These are phyloP conservation scores for Fistulinella cinereoalba DNA, from an alignment of 1,284 basidiomycete species.

Conservation along the genomic window DNA sequence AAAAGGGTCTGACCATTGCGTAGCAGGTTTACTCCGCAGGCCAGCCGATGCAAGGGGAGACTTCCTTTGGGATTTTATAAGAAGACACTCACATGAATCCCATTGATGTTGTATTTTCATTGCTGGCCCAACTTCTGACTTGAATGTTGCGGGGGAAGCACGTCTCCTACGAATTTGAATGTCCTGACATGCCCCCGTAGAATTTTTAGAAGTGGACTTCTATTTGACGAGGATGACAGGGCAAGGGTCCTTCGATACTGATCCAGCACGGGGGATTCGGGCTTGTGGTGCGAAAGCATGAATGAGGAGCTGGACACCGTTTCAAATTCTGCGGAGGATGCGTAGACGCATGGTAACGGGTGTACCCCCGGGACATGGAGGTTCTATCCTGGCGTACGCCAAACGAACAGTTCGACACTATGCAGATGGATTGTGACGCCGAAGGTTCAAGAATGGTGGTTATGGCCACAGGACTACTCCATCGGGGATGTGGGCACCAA, in stretches of 20 bases:
- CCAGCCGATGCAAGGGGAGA: background rate
- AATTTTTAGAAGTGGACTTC: background rate
- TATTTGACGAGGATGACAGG: conserved; percentile 5
- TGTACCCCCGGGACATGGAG: too few relatives aligned
- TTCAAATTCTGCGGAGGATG: conserved; percentile 4
- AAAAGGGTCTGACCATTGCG: conserved; percentile 30
- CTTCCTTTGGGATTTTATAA: conserved; percentile 8
- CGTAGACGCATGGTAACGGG: conserved; percentile 1
- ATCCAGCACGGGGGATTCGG: conserved; percentile 6
- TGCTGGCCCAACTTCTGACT: background rate
- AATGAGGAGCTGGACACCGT: background rate
- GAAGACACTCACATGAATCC: background rate
- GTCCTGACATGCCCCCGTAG: background rate
- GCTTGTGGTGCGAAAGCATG: conserved; percentile 1
- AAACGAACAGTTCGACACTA: conserved; percentile 7
- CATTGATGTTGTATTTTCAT: conserved; percentile 1
- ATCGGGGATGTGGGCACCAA: conserved; percentile 14
- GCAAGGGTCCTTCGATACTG: background rate
- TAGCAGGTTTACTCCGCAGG: conserved; percentile 20
- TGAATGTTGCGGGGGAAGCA: background rate
- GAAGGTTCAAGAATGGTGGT: conserved; percentile 7
- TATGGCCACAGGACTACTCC: conserved; percentile 11
- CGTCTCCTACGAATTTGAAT: background rate
- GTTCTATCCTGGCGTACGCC: too few relatives aligned
- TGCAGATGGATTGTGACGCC: conserved; percentile 3